These are phyloP conservation scores for Stagonosporopsis vannaccii DNA, from an alignment of 2,329 filamentous ascomycete genomes.

Conservation along the genomic window DNA sequence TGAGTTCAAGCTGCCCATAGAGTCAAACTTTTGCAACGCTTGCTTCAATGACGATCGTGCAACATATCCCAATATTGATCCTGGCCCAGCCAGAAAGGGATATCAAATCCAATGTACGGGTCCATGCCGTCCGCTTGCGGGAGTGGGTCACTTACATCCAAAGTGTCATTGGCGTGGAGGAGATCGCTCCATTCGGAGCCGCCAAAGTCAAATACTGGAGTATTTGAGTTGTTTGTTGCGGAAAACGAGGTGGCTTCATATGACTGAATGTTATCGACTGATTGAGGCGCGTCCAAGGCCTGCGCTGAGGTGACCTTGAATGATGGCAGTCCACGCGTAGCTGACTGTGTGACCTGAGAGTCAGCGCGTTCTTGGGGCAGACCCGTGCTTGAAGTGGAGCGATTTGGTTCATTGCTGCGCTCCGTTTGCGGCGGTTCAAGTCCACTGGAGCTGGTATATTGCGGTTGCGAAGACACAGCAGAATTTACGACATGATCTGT, in stretches of 20 bases:
- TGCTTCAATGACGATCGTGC: constrained; percentile 8
- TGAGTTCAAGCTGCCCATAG: background rate
- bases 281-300: background rate
- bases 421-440: background rate
- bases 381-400: background rate
- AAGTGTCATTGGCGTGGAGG: constrained; percentile 6
- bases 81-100: constrained; percentile 48
- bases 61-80: constrained; percentile 41
- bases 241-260: background rate
- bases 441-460: constrained; percentile 8
- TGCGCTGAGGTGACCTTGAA: background rate
- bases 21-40: background rate
- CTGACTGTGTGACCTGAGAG: background rate
- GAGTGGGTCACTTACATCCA: background rate
- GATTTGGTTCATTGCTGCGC: background rate
- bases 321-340: background rate
- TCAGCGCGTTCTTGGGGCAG: background rate
- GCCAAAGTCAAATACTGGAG: constrained; percentile 10
- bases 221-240: background rate
- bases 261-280: background rate
- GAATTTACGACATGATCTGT: background rate
- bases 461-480: background rate
- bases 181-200: constrained; percentile 20
- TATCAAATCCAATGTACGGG: constrained; percentile 45
- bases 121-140: constrained; percentile 27